These are phyloP conservation scores for Leersia perrieri DNA, from an alignment of 176 grass and related monocot species.

Conservation along the genomic window DNA sequence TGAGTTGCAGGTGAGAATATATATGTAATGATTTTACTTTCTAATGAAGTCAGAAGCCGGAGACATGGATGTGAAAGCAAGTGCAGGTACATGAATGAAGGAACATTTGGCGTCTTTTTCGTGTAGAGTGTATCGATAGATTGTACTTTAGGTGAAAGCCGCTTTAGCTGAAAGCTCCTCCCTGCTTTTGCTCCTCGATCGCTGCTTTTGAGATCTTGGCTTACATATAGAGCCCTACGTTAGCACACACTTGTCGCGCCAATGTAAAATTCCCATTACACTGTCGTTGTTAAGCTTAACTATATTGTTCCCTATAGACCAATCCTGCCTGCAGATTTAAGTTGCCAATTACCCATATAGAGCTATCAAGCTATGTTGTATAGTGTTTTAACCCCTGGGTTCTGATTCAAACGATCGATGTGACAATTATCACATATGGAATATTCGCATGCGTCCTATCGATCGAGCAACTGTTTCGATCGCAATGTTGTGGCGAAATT, in stretches of 20 bases:
- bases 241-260: conserved; percentile 37
- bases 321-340: conserved; percentile 2
- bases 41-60: conserved; percentile 35
- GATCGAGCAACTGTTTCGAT: neutral
- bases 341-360: neutral
- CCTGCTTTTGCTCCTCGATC: conserved; percentile 37
- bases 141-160: conserved; percentile 57
- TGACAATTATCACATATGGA: neutral
- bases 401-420: neutral
- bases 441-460: neutral
- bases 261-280: neutral
- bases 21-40: conserved; percentile 57
- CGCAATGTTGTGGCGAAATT: neutral
- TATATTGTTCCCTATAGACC: neutral
- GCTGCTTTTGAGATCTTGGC: conserved; percentile 56
- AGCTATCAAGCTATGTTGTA: neutral
- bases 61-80: conserved; percentile 56
- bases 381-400: neutral
- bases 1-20: conserved; percentile 18
- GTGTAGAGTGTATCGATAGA: conserved; percentile 41
- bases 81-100: conserved; percentile 48
- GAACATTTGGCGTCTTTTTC: conserved; percentile 51
- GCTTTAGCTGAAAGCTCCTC: conserved; percentile 47
- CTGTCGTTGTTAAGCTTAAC: conserved; percentile 16
- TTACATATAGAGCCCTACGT: conserved; percentile 25